Percentiles rank a stretch among this genome's conserved stretches.
Evolutionary conservation across 2,329 filamentous ascomycete genomes (phyloP).

Genomic region (Colletotrichum neosansevieriae): DNA sequence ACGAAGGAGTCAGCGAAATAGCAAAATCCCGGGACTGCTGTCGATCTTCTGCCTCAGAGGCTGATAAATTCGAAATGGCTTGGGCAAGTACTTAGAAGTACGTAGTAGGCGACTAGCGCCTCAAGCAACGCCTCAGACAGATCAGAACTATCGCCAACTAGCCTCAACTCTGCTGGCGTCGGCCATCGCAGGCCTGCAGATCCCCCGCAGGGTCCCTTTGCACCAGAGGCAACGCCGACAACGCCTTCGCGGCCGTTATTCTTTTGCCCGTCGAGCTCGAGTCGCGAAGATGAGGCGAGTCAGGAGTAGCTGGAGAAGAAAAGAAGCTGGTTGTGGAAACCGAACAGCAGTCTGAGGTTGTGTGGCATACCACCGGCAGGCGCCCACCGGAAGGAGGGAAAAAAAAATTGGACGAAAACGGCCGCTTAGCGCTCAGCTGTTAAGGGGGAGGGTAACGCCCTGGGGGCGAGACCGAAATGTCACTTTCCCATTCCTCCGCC

Average conservation of each 20-base stretch:
- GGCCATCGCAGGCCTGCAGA: constrained; percentile 21
- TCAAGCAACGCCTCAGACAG: constrained; percentile 21
- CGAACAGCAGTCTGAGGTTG: neutral
- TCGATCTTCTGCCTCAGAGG: constrained; percentile 10
- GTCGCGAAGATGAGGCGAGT: neutral
- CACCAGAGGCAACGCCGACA: constrained; percentile 6
- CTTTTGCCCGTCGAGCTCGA: neutral
- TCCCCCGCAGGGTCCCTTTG: constrained; percentile 31
- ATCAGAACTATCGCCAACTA: constrained; percentile 29
- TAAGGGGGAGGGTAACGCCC: neutral
- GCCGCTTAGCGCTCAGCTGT: too few relatives aligned
- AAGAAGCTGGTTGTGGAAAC: neutral
- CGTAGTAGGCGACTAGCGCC: constrained; percentile 21
- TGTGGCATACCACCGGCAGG: neutral
- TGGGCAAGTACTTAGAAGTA: constrained; percentile 9
- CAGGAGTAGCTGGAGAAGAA: neutral
- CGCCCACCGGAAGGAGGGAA: neutral
- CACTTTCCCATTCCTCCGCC: constrained; percentile 22
- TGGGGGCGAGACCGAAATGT: constrained; percentile 17
- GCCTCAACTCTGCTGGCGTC: constrained; percentile 34
- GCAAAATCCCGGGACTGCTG: neutral
- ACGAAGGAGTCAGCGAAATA: neutral
- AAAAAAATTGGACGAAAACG: constrained; percentile 21
- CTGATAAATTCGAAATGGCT: neutral
- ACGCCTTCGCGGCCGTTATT: constrained; percentile 6